Percentiles rank a stretch among this genome's conserved stretches.
phyloP scores from a whole-genome alignment of 306 rosid genomes.

The Lathyrus sativus region DNA sequence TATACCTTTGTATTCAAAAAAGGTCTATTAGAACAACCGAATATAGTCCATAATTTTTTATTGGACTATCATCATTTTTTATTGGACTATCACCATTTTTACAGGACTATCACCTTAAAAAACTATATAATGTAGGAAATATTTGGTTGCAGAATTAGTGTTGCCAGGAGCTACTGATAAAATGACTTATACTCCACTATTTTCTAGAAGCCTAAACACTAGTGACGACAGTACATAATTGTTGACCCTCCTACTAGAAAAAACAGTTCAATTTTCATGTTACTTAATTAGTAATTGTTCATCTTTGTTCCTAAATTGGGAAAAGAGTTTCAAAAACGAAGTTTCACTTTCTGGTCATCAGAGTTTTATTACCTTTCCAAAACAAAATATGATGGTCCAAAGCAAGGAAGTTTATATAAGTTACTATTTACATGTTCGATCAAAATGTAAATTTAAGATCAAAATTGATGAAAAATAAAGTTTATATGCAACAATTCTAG shows the following conservation, averaged over 20 bases:
- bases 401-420: background rate
- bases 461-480: conserved; percentile 8
- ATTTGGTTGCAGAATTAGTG: conserved; percentile 5
- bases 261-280: conserved; percentile 16
- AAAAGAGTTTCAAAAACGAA: background rate
- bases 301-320: conserved; percentile 6
- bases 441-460: background rate
- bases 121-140: background rate
- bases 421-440: background rate
- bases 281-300: background rate
- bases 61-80: background rate
- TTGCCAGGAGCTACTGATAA: conserved; percentile 6
- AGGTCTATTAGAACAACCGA: background rate
- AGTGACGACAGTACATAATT: background rate
- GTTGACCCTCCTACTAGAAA: conserved; percentile 9
- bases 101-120: background rate
- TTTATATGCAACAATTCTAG: conserved; percentile 23
- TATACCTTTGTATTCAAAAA: conserved; percentile 1
- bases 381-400: conserved; percentile 27
- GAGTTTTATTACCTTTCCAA: background rate
- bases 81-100: background rate
- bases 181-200: background rate
- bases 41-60: too few species aligned
- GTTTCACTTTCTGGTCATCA: conserved; percentile 6
- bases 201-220: conserved; percentile 22